Evolutionary conservation across 257 asterid species (phyloP), one percentile per base, ranked within the genome.

Genomic region (Solanum chilense): DNA sequence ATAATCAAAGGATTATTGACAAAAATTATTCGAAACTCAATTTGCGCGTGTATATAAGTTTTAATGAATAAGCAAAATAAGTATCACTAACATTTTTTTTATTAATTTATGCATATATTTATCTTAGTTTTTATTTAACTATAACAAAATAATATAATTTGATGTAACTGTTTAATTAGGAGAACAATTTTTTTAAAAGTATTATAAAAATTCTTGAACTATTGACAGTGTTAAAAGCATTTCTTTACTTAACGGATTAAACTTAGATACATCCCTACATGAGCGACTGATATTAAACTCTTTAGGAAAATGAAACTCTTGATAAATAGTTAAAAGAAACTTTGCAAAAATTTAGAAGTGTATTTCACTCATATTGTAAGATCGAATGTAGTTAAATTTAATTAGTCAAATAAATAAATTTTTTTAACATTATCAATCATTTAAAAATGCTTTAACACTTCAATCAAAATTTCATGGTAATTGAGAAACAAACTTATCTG

Each of bases 371-470:
- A 7, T 2, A 0, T 52, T 0, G 0, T 5, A 52, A 52, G 10
- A 16, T 3, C 0, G n/a, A 23, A 0, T 18, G 1, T 18, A 18
- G 2, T 52, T 52, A 2, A 52, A 0, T 52, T 52, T 7, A 16
- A 5, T 9, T 6, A 52, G 1, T 18, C 9, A 18, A 52, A 2
- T 52, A 2, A 52, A 52, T 1, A 2, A 2, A 1, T 52, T 0
- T 52, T 52, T 49, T 52, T 52, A 6, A 52, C 9, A 6, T 23
- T 16, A 2, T 52, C 4, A 52, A 18, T 52, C 7, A 5, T 52
- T 52, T 6, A 6, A 18, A 18, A 0, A 52, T 52, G 7, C 20
- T 2, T 2, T 18, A 52, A 52, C 18, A 52, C 62, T 52, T 52
- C 62, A 18, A 4, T 52, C 23, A 71, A 70, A 33, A 35, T 71